Percentiles rank a stretch among this genome's conserved stretches.
Evolutionary conservation across 306 rosid genomes (phyloP).

Genomic region (Castanospermum australe): DNA sequence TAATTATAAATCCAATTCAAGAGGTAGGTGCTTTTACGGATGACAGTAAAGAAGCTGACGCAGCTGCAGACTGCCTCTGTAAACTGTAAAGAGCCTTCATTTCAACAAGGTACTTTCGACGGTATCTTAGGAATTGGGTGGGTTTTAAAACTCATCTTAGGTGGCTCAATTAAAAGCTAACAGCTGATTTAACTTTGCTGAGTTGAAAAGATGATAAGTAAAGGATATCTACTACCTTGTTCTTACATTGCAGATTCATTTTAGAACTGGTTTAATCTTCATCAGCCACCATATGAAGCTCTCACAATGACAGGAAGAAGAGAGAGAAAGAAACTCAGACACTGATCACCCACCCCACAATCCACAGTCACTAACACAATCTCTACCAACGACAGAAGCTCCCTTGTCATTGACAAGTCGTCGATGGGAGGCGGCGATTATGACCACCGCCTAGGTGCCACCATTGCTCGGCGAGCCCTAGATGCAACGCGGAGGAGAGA

Average conservation of each 20-base stretch:
- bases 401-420: conserved; percentile 15
- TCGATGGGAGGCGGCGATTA: background rate
- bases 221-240: too few relatives aligned
- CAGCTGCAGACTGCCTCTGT: background rate
- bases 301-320: background rate
- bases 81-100: background rate
- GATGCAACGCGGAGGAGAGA: conserved; percentile 24
- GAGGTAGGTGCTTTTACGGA: background rate
- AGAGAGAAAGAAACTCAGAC: too few relatives aligned
- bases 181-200: too few relatives aligned
- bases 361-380: background rate
- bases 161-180: too few relatives aligned
- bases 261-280: conserved; percentile 2
- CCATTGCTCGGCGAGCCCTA: background rate
- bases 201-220: too few relatives aligned
- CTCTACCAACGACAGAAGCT: background rate
- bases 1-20: background rate
- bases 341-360: too few relatives aligned
- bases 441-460: background rate
- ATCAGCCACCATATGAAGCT: background rate
- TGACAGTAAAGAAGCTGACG: background rate
- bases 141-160: too few relatives aligned
- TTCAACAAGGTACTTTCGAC: too few relatives aligned
- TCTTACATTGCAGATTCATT: too few relatives aligned
- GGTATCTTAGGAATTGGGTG: too few relatives aligned